Evolutionary conservation across 371 early-diverging fungal genomes (phyloP).

Genomic region (Mortierella sp.): DNA sequence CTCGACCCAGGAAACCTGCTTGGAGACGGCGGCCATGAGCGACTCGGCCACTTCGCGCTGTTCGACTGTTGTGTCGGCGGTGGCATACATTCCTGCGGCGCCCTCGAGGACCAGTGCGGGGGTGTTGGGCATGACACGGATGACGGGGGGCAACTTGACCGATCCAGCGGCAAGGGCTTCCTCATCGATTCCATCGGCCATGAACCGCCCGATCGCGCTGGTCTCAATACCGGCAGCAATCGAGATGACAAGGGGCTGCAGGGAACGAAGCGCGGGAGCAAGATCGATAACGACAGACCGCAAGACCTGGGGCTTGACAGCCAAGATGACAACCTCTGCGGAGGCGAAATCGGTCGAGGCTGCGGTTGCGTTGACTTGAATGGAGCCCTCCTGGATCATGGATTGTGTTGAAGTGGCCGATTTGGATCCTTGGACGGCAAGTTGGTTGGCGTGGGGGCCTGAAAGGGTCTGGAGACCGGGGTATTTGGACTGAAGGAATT

Average conservation of each 20-base stretch:
- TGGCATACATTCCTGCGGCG: constrained; percentile 88
- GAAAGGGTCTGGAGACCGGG: constrained; percentile 60
- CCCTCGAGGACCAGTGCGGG: constrained; percentile 91
- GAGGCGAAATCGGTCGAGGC: constrained; percentile 40
- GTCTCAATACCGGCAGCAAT: constrained; percentile 92
- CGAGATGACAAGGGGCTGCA: constrained; percentile 82
- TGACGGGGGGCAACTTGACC: constrained; percentile 66
- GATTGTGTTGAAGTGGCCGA: constrained; percentile 10
- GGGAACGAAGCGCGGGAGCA: constrained; percentile 54
- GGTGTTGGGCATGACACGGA: constrained; percentile 96
- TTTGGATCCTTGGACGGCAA: constrained; percentile 58
- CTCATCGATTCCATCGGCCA: constrained; percentile 56
- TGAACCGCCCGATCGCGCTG: constrained; percentile 82
- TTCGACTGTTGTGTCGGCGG: constrained; percentile 64
- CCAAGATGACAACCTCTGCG: constrained; percentile 88
- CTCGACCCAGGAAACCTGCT: constrained; percentile 85
- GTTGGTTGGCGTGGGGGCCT: constrained; percentile 59
- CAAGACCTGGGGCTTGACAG: constrained; percentile 93
- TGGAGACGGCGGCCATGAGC: constrained; percentile 80
- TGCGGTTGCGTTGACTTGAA: constrained; percentile 50
- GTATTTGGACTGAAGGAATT: constrained; percentile 76
- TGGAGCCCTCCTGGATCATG: constrained; percentile 29
- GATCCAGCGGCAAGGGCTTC: constrained; percentile 13
- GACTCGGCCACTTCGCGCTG: constrained; percentile 77
- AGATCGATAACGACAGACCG: constrained; percentile 74